Base-by-base conservation (phyloP, 768 basidiomycete species). In the Rhodotorula graminis region DNA sequence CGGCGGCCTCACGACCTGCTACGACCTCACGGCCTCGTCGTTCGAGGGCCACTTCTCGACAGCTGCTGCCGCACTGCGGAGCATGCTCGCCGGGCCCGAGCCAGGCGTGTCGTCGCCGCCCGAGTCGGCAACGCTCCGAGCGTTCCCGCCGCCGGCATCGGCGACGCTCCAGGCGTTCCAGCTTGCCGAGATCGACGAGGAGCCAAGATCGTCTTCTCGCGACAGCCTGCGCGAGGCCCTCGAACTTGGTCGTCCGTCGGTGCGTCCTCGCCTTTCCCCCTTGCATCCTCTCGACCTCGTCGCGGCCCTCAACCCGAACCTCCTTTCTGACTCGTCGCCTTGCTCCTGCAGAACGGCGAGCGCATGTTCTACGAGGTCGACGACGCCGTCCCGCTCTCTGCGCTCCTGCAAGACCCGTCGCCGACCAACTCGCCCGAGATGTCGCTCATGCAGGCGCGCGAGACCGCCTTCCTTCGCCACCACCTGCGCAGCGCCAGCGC, bases 41-140 rank as follows among this genome's bases (percentile, higher is more conserved):
- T 71, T 75, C 60, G 70, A 71, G 29, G 73, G 73, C 16, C 70
- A 63, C 33, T 31, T 33, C n/a, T 64, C 70, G 59, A 75, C 70
- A 0, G 73, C 73, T 0, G 67, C 64, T 0, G 52, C 31, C 15
- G 73, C 67, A 0, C 33, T 75, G 0, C n/a, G 64, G 12, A 58
- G 55, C 47, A 67, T 71, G 67, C 60, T 74, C 7, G 16, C 33
- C 8, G 50, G 58, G 16, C 57, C 31, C 10, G 15, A 31, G 11
- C 21, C 46, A 25, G 11, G 42, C 3, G 42, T 33, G 14, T 37
- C 49, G 42, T 25, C 59, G 4, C 31, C 61, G 42, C 44, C 67
- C 29, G 56, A 19, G 44, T 60, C 16, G 10, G 64, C 52, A 18
- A 57, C 60, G n/a, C 27, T 61, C 8, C 60, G 25, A 7, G 44